phyloP scores from a whole-genome alignment of 495 filamentous ascomycete genomes.

The Letharia lupina region DNA sequence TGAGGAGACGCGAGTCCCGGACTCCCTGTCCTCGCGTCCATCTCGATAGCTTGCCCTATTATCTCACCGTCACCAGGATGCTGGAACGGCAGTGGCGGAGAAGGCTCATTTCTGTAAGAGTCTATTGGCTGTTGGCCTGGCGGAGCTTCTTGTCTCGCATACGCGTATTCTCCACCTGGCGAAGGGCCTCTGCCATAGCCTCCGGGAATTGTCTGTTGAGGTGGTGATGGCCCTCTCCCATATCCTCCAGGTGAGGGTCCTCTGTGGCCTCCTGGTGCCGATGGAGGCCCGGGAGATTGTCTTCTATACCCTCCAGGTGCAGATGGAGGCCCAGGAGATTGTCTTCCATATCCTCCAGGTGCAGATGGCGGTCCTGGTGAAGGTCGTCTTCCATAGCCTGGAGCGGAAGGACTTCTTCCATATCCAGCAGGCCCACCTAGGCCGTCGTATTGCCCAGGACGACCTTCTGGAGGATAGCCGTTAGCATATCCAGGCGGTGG shows the following conservation, averaged over 20 bases:
- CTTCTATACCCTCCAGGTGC: conserved; percentile 21
- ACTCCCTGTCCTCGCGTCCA: conserved; percentile 60
- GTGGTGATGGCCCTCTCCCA: not conserved
- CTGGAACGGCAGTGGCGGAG: conserved; percentile 53
- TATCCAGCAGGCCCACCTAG: conserved; percentile 23
- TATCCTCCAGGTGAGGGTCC: conserved; percentile 11
- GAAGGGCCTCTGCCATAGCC: conserved; percentile 30
- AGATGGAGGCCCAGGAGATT: conserved; percentile 36
- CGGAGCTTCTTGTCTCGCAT: conserved; percentile 28
- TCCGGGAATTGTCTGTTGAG: conserved; percentile 12
- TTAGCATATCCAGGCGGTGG: conserved; percentile 42
- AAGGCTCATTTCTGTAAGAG: conserved; percentile 34
- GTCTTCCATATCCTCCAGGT: conserved; percentile 35
- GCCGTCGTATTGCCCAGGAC: conserved; percentile 24
- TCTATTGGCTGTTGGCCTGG: not conserved
- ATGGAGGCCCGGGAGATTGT: conserved; percentile 19
- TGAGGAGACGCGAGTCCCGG: conserved; percentile 32
- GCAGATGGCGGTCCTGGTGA: conserved; percentile 35
- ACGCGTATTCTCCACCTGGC: conserved; percentile 29
- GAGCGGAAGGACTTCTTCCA: conserved; percentile 25
- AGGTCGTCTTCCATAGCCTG: conserved; percentile 26
- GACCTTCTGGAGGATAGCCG: conserved; percentile 27
- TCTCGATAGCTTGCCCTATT: conserved; percentile 73
- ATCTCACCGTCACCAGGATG: conserved; percentile 33
- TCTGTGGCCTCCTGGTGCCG: conserved; percentile 22